Conservation (phyloP, 2,329 filamentous ascomycete genomes). For the Bisporella sp. region DNA sequence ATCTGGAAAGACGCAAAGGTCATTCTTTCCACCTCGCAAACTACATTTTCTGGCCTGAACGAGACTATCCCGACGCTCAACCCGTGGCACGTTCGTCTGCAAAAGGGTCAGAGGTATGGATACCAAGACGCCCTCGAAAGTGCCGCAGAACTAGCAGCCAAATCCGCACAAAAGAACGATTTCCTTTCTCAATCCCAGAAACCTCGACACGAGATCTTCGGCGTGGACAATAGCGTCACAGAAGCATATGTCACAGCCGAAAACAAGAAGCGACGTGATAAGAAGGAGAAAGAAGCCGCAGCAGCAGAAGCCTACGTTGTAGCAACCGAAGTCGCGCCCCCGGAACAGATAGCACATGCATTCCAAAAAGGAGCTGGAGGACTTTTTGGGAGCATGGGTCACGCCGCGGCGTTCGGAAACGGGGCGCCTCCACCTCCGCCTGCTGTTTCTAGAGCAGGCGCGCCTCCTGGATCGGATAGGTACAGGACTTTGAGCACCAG, state of each 20-base stretch:
- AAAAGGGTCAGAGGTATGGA: conserved; percentile 18
- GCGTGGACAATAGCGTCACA: neutral
- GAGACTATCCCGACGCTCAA: conserved; percentile 39
- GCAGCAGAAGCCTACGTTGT: neutral
- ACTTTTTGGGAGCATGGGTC: neutral
- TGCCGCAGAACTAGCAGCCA: no score
- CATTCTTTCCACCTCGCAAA: conserved; percentile 41
- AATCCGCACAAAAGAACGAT: neutral
- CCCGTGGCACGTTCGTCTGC: conserved; percentile 39
- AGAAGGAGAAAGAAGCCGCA: neutral
- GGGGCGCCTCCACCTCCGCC: neutral
- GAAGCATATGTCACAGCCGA: neutral
- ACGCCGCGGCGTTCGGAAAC: neutral
- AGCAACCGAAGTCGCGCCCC: neutral
- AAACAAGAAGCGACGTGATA: neutral
- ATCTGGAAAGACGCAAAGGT: conserved; percentile 39
- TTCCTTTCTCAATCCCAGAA: neutral
- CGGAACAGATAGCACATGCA: neutral
- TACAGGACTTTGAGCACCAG: neutral
- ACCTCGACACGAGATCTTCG: neutral
- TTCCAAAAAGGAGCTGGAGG: neutral
- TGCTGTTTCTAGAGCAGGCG: neutral
- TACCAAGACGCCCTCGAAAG: no score
- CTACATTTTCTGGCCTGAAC: conserved; percentile 40
- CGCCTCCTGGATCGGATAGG: neutral